These are phyloP conservation scores for Neopestalotiopsis sp. DNA, from an alignment of 2,329 filamentous ascomycete genomes.

Conservation along the genomic window DNA sequence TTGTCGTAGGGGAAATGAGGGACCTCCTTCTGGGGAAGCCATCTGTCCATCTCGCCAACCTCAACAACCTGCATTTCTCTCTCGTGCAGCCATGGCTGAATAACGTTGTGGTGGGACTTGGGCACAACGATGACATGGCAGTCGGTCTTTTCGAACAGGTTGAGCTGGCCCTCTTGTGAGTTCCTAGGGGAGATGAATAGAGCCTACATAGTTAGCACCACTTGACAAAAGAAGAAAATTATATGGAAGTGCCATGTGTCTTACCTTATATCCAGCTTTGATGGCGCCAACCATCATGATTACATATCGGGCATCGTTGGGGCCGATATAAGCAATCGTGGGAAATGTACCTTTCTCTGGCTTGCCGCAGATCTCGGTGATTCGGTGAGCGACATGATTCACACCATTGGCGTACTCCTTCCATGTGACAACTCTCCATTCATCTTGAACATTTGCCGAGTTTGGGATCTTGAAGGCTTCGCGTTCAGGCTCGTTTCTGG, in stretches of 20 bases:
- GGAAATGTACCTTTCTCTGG: conserved; percentile 33
- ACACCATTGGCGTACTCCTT: conserved; percentile 44
- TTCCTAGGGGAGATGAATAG: conserved; percentile 53
- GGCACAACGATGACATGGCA: conserved; percentile 46
- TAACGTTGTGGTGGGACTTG: conserved; percentile 30
- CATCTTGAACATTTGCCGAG: conserved; percentile 41
- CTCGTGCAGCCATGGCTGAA: conserved; percentile 43
- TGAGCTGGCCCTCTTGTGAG: conserved; percentile 48
- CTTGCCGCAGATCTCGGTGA: conserved; percentile 34
- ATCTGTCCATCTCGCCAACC: conserved; percentile 36
- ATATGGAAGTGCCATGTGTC: conserved; percentile 22
- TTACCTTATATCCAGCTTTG: conserved; percentile 40
- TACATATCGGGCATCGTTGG: conserved; percentile 37
- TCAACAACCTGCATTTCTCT: conserved; percentile 44
- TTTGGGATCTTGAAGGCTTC: conserved; percentile 41
- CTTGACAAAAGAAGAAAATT: neutral
- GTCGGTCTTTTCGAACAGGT: conserved; percentile 48
- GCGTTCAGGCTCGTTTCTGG: conserved; percentile 37
- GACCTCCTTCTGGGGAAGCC: conserved; percentile 41
- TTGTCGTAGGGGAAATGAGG: conserved; percentile 44
- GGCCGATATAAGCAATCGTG: conserved; percentile 51
- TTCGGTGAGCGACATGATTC: conserved; percentile 42
- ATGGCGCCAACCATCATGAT: conserved; percentile 28
- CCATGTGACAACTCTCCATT: conserved; percentile 44
- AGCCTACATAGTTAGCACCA: conserved; percentile 30